Conservation (phyloP, 495 filamentous ascomycete species). For the Pseudevernia furfuracea region DNA sequence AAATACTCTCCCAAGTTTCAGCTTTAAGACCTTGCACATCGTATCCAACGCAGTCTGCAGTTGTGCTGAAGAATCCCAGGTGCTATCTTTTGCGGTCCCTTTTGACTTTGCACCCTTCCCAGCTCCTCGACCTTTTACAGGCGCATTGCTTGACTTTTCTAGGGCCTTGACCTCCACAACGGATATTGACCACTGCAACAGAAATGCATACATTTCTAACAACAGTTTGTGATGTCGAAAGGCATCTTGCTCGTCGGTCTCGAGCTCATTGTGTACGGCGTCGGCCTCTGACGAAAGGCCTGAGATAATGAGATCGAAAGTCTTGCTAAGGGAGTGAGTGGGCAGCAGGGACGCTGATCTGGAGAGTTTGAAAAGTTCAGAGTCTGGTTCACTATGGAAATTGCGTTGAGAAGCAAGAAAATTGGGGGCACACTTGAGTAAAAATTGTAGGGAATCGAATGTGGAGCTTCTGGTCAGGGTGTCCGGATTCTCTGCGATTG, state of each 20-base stretch:
- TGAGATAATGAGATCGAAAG: slow-evolving; percentile 87
- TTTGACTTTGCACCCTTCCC: slow-evolving; percentile 74
- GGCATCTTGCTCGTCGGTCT: slow-evolving; percentile 82
- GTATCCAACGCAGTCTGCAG: slow-evolving; percentile 80
- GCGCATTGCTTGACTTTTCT: slow-evolving; percentile 67
- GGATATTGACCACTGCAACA: slow-evolving; percentile 89
- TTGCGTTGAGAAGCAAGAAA: slow-evolving; percentile 41
- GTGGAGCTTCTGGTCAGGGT: slow-evolving; percentile 66
- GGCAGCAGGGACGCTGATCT: slow-evolving; percentile 82
- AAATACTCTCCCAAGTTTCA: slow-evolving; percentile 88
- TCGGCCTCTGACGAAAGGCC: slow-evolving; percentile 92
- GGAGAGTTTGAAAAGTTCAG: slow-evolving; percentile 59
- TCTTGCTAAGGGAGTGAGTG: slow-evolving; percentile 74
- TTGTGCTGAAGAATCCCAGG: slow-evolving; percentile 83
- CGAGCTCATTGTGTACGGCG: slow-evolving; percentile 73
- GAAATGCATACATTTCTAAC: slow-evolving; percentile 89
- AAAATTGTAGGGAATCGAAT: slow-evolving; percentile 89
- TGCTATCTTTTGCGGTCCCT: slow-evolving; percentile 56
- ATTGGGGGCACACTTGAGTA: slow-evolving; percentile 86
- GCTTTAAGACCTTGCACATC: slow-evolving; percentile 92
- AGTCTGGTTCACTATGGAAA: slow-evolving; percentile 40
- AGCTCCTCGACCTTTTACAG: slow-evolving; percentile 57
- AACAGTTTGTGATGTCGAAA: slow-evolving; percentile 79
- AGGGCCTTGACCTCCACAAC: slow-evolving; percentile 88
- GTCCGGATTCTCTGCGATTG: slow-evolving; percentile 84